Conservation (phyloP, 208 protist genomes). For the Wallacemonas sp. region DNA sequence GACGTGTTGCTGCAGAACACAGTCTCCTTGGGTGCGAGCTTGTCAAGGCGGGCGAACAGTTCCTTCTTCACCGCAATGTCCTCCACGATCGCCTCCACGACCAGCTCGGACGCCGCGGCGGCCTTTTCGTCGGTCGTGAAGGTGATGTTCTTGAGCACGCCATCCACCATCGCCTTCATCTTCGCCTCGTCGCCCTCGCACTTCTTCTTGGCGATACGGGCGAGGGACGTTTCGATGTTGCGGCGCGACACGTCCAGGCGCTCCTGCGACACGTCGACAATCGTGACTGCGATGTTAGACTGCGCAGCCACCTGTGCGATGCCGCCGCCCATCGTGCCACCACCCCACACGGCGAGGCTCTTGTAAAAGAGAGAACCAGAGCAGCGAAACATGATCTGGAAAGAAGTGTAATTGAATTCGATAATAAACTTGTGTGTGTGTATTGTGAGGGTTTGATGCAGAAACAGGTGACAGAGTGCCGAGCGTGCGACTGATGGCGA, state of each 20-base stretch:
- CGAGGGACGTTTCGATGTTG: constrained; percentile 46
- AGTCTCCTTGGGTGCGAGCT: constrained; percentile 45
- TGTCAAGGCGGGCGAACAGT: constrained; percentile 53
- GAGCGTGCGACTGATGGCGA: too few species aligned
- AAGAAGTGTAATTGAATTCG: not conserved
- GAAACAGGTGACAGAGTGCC: too few species aligned
- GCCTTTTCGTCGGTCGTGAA: constrained; percentile 55
- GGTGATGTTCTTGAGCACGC: constrained; percentile 42
- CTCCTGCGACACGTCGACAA: constrained; percentile 64
- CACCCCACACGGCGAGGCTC: constrained; percentile 54
- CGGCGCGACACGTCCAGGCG: constrained; percentile 45
- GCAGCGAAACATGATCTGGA: constrained; percentile 9
- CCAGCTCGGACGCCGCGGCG: constrained; percentile 38
- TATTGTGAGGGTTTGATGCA: not conserved
- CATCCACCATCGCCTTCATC: constrained; percentile 45
- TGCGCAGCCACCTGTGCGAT: constrained; percentile 66
- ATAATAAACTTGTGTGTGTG: not conserved
- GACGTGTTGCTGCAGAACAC: constrained; percentile 91
- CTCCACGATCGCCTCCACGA: constrained; percentile 73
- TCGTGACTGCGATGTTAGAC: constrained; percentile 46
- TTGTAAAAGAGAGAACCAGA: constrained; percentile 29
- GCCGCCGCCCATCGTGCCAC: constrained; percentile 74
- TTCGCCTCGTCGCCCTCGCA: constrained; percentile 40
- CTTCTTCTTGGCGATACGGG: constrained; percentile 66
- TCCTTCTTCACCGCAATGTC: constrained; percentile 64